These are phyloP conservation scores for Cubamyces sp. DNA, from an alignment of 768 basidiomycete species.

Conservation along the genomic window DNA sequence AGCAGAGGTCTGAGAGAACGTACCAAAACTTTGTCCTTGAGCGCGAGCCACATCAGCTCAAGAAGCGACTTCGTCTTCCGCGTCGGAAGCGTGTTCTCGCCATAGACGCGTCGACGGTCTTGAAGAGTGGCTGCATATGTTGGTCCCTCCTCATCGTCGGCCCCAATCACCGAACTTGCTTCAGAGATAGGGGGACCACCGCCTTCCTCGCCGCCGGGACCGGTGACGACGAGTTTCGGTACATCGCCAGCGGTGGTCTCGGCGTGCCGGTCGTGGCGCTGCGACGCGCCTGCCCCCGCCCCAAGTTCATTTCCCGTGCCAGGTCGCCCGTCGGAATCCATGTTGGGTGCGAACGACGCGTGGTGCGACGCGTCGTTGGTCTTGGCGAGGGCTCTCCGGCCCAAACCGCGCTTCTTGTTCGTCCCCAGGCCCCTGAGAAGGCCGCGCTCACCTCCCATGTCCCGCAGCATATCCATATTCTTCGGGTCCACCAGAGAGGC, in stretches of 20 bases:
- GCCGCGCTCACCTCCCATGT: slow-evolving; percentile 70
- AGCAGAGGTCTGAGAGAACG: slow-evolving; percentile 29
- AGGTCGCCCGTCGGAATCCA: slow-evolving; percentile 20
- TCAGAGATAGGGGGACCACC: slow-evolving; percentile 4
- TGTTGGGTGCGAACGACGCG: slow-evolving; percentile 8
- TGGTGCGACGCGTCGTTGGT: slow-evolving; percentile 12
- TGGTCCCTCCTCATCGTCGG: slow-evolving; percentile 20
- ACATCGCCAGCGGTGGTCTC: slow-evolving; percentile 22
- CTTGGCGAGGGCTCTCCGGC: slow-evolving; percentile 20
- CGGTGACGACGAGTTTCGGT: slow-evolving; percentile 34
- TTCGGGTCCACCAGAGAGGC: slow-evolving; percentile 93
- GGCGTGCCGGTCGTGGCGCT: slow-evolving; percentile 36
- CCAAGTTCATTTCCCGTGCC: slow-evolving; percentile 28
- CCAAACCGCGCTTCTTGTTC: slow-evolving; percentile 52
- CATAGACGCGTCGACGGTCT: slow-evolving; percentile 53
- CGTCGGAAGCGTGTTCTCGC: slow-evolving; percentile 53
- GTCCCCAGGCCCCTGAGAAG: slow-evolving; percentile 79
- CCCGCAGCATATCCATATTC: slow-evolving; percentile 62
- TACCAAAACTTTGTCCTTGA: slow-evolving; percentile 67
- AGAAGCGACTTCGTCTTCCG: slow-evolving; percentile 53
- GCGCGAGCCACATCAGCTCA: slow-evolving; percentile 62
- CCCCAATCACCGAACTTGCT: slow-evolving; percentile 16
- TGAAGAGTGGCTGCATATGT: slow-evolving; percentile 43
- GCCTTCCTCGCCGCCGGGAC: slow-evolving; percentile 28
- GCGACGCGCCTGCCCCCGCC: slow-evolving; percentile 38